Conservation (phyloP, 768 basidiomycete species). For the Tricholoma terreum region DNA sequence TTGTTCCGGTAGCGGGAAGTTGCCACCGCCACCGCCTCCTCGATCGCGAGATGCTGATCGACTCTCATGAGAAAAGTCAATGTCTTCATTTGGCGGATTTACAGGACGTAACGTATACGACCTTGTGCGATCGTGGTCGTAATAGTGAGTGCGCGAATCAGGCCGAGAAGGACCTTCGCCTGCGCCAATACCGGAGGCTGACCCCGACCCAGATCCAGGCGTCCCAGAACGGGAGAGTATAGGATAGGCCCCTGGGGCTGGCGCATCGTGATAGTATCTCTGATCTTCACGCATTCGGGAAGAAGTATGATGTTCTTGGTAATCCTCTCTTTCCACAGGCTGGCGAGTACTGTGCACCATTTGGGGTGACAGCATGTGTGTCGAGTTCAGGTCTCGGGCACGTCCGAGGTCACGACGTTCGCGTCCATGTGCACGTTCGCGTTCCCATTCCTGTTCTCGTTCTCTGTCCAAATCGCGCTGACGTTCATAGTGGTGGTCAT, state of each 20-base stretch:
- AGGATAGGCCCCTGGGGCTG: constrained; percentile 30
- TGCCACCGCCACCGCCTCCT: constrained; percentile 31
- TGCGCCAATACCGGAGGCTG: constrained; percentile 36
- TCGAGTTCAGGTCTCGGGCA: constrained; percentile 22
- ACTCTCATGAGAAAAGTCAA: constrained; percentile 54
- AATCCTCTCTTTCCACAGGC: constrained; percentile 27
- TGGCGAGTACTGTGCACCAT: constrained; percentile 34
- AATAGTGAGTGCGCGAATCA: constrained; percentile 49
- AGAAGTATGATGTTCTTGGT: constrained; percentile 29
- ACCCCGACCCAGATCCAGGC: constrained; percentile 54
- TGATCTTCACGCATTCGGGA: constrained; percentile 37
- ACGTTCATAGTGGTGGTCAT: constrained; percentile 50
- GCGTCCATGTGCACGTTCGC: constrained; percentile 36
- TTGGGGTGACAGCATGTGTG: constrained; percentile 42
- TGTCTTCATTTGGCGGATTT: constrained; percentile 44
- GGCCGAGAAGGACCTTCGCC: constrained; percentile 48
- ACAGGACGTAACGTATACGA: constrained; percentile 52
- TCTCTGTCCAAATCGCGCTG: constrained; percentile 40
- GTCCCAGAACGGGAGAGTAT: constrained; percentile 54
- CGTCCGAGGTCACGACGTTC: constrained; percentile 32
- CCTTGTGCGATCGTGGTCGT: constrained; percentile 47
- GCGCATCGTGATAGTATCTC: constrained; percentile 34
- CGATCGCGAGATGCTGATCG: constrained; percentile 41
- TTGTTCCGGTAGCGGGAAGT: constrained; percentile 36
- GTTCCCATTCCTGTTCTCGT: constrained; percentile 43